Percentiles rank a stretch among this genome's conserved stretches.
Conservation (phyloP, 164 flowering plant species). For the Vitis rotundifolia region DNA sequence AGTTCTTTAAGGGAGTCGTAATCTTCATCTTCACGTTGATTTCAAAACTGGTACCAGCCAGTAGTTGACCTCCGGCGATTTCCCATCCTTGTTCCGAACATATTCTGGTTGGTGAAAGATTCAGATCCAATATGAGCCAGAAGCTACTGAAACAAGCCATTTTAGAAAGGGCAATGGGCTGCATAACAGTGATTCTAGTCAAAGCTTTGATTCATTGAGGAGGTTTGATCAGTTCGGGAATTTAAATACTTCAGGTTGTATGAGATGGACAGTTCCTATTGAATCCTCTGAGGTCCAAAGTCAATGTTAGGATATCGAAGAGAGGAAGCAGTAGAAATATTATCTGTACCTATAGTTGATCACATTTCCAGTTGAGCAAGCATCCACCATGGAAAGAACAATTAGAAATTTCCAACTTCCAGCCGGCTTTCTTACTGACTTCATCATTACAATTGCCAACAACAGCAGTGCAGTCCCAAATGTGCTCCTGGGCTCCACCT, state of each 20-base stretch:
- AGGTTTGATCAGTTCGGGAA: slow-evolving; percentile 49
- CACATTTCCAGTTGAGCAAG: slow-evolving; percentile 86
- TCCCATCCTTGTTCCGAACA: too few relatives aligned
- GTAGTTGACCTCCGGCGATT: slow-evolving; percentile 5
- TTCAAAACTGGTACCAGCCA: slow-evolving; percentile 98
- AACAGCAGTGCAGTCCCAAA: too few relatives aligned
- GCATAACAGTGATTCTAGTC: slow-evolving; percentile 48
- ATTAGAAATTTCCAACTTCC: slow-evolving; percentile 77
- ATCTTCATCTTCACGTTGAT: slow-evolving; percentile 94
- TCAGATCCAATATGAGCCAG: slow-evolving; percentile 41
- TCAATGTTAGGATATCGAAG: background rate
- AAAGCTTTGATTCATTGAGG: slow-evolving; percentile 47
- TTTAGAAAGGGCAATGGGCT: slow-evolving; percentile 49
- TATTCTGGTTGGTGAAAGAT: too few relatives aligned
- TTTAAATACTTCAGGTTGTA: slow-evolving; percentile 27
- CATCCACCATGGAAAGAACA: slow-evolving; percentile 70
- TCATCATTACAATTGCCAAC: slow-evolving; percentile 48
- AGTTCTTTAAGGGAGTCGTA: slow-evolving; percentile 88
- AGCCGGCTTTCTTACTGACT: slow-evolving; percentile 87
- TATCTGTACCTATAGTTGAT: slow-evolving; percentile 42
- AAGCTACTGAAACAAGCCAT: slow-evolving; percentile 46
- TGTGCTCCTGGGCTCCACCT: too few relatives aligned
- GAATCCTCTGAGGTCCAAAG: slow-evolving; percentile 51
- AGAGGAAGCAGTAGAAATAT: too few relatives aligned
- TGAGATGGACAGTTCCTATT: slow-evolving; percentile 25